Percentiles rank a stretch among this genome's conserved stretches.
Evolutionary conservation across 2,329 filamentous ascomycete species (phyloP).

Genomic region (Penicillium sp.): DNA sequence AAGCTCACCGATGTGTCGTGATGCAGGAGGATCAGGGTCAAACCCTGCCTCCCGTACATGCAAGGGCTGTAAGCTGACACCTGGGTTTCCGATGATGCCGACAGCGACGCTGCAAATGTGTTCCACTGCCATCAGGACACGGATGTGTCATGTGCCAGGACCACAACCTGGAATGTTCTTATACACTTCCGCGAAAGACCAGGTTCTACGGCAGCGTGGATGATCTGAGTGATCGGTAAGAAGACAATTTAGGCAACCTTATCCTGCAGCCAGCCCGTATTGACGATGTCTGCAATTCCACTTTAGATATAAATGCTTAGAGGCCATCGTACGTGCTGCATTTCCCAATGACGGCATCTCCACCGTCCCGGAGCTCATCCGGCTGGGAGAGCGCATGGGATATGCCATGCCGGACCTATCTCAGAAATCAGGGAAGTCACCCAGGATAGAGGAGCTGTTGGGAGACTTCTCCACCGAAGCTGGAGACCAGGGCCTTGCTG

Average conservation of each 20-base stretch:
- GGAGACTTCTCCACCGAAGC: constrained; percentile 1
- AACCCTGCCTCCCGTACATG: no score
- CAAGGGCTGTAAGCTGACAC: no score
- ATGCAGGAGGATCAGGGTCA: no score
- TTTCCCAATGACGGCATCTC: constrained; percentile 35
- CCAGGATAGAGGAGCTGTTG: constrained; percentile 6
- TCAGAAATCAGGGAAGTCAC: background rate
- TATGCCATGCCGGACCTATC: constrained; percentile 36
- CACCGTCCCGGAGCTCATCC: constrained; percentile 31
- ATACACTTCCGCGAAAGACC: constrained; percentile 38
- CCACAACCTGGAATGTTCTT: constrained; percentile 36
- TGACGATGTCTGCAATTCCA: background rate
- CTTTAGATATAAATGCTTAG: constrained; percentile 28
- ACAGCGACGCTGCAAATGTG: constrained; percentile 36
- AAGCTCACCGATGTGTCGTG: no score
- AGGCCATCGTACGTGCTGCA: constrained; percentile 38
- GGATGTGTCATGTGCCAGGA: constrained; percentile 36
- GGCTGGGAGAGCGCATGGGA: constrained; percentile 32
- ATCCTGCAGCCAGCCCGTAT: background rate
- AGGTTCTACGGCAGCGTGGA: constrained; percentile 42
- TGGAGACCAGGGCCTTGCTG: background rate
- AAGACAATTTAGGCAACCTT: no score
- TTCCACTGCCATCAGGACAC: constrained; percentile 29
- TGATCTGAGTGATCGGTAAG: constrained; percentile 39
- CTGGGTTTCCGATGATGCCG: no score